These are phyloP conservation scores for Penicillium glabrum DNA, from an alignment of 2,329 filamentous ascomycete species.

Conservation along the genomic window DNA sequence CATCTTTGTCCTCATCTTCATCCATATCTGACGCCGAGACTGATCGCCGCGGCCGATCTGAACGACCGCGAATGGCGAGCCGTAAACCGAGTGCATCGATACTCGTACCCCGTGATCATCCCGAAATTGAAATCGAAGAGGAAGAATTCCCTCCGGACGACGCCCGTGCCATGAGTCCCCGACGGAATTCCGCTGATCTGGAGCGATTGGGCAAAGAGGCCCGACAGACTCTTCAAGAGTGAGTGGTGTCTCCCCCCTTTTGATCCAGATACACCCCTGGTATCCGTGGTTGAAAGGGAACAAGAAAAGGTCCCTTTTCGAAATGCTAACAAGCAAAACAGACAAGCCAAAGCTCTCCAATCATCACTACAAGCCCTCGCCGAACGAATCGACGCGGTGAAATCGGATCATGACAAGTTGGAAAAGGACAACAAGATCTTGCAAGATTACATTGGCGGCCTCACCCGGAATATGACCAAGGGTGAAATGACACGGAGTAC, in stretches of 20 bases:
- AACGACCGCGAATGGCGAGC: constrained; percentile 67
- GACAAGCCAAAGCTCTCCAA: constrained; percentile 85
- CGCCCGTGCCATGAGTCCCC: constrained; percentile 90
- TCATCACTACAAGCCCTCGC: constrained; percentile 86
- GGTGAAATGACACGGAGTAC: constrained; percentile 57
- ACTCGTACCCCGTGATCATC: constrained; percentile 75
- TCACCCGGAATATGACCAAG: constrained; percentile 71
- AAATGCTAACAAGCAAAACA: constrained; percentile 36
- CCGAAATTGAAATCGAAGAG: constrained; percentile 69
- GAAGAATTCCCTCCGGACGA: constrained; percentile 81
- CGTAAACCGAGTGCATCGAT: constrained; percentile 80
- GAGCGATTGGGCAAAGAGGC: constrained; percentile 84
- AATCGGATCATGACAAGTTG: constrained; percentile 92
- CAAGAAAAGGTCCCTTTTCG: neutral
- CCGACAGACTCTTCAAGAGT: constrained; percentile 63
- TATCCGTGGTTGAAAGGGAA: neutral
- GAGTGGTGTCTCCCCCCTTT: constrained; percentile 31
- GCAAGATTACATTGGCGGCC: constrained; percentile 95
- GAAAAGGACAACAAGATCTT: constrained; percentile 96
- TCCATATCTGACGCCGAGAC: constrained; percentile 50
- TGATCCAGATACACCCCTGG: neutral
- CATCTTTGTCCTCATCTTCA: constrained; percentile 46
- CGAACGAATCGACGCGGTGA: constrained; percentile 90
- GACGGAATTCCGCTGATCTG: constrained; percentile 85
- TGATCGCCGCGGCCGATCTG: constrained; percentile 45